Conservation (phyloP, 2,329 filamentous ascomycete species). For the Ceratocystis smalleyi region DNA sequence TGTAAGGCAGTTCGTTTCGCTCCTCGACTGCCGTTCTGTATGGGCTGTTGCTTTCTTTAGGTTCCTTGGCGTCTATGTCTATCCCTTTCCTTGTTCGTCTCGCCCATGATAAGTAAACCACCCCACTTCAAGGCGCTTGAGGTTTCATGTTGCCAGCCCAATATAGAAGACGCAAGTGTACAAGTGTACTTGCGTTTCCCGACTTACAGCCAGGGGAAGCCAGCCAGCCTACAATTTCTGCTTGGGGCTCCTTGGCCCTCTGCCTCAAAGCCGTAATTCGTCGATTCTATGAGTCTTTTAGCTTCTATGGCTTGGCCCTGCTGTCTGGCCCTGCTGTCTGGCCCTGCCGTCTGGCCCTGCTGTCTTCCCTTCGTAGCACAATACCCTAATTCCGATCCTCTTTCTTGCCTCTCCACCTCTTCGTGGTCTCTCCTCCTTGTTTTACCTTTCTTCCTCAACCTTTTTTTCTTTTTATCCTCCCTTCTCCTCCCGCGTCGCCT, state of each 20-base stretch:
- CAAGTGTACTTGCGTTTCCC: background rate
- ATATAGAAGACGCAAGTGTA: background rate
- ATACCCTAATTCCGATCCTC: background rate
- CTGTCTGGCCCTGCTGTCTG: background rate
- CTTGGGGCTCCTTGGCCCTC: background rate
- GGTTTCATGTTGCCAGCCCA: background rate
- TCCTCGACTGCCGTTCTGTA: background rate
- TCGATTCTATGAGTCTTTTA: background rate
- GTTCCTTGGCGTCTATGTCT: background rate
- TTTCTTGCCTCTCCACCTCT: conserved; percentile 1
- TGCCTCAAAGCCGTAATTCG: background rate
- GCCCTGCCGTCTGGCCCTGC: background rate
- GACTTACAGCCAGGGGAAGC: background rate
- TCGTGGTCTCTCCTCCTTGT: conserved; percentile 3
- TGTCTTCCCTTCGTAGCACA: background rate
- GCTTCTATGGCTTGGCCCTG: background rate
- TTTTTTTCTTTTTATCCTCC: background rate
- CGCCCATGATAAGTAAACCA: background rate
- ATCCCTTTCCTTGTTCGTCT: background rate
- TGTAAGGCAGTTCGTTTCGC: too few relatives aligned
- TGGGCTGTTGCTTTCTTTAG: conserved; percentile 1
- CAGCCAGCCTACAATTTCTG: background rate
- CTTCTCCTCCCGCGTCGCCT: background rate
- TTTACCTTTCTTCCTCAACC: conserved; percentile 1
- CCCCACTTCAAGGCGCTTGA: background rate